phyloP scores from a whole-genome alignment of 78 protist genomes.

The Neovahlkampfia damariscottae region DNA sequence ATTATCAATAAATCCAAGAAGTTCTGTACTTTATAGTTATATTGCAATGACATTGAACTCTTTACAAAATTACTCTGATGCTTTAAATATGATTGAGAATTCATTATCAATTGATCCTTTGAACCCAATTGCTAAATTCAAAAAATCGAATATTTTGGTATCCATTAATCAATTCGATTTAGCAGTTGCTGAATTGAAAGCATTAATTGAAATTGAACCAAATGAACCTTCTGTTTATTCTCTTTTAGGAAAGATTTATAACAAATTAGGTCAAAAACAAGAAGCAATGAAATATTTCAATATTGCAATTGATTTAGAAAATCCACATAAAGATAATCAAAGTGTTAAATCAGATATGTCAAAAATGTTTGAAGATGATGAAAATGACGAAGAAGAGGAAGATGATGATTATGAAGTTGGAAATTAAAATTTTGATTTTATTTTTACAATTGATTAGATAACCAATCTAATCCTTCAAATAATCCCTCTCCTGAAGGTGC shows the following conservation, averaged over 20 bases:
- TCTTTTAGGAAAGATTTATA: constrained; percentile 49
- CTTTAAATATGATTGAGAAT: constrained; percentile 24
- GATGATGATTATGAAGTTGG: too few species aligned
- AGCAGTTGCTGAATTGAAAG: constrained; percentile 30
- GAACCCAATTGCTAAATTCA: constrained; percentile 53
- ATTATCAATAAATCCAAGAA: constrained; percentile 46
- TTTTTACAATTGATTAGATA: constrained; percentile 11
- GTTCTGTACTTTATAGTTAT: constrained; percentile 65
- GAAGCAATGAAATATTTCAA: constrained; percentile 1
- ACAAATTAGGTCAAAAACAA: constrained; percentile 4
- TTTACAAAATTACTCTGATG: constrained; percentile 20
- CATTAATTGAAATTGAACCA: constrained; percentile 48
- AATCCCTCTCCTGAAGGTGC: constrained; percentile 88
- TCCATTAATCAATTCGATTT: constrained; percentile 16
- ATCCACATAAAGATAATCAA: not conserved
- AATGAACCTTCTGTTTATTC: constrained; percentile 55
- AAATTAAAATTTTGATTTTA: too few species aligned
- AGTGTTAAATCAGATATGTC: too few species aligned
- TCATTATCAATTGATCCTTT: constrained; percentile 46
- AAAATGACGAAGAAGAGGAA: too few species aligned
- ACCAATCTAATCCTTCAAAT: constrained; percentile 89
- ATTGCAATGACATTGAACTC: constrained; percentile 60
- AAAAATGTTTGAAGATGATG: too few species aligned
- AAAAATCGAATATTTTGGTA: constrained; percentile 30
- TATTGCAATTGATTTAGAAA: constrained; percentile 4